phyloP scores from a whole-genome alignment of 2,329 filamentous ascomycete species.

The Stemphylium beticola region DNA sequence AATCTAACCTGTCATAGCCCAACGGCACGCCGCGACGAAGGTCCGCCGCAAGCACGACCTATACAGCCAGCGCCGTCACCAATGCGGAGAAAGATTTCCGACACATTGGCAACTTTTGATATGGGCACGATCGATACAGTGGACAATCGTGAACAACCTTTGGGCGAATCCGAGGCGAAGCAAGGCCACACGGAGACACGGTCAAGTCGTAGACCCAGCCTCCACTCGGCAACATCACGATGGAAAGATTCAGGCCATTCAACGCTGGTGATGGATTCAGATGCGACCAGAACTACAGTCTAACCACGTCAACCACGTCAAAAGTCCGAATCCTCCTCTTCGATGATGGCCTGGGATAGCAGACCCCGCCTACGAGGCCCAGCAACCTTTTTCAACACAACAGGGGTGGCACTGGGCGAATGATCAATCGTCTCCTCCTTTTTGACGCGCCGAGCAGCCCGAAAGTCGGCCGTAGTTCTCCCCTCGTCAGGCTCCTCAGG shows the following conservation, averaged over 20 bases:
- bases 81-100: background rate
- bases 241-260: constrained; percentile 10
- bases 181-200: background rate
- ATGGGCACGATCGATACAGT: background rate
- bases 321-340: constrained; percentile 68
- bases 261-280: background rate
- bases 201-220: background rate
- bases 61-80: background rate
- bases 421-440: constrained; percentile 25
- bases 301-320: constrained; percentile 26
- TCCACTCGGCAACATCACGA: background rate
- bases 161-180: background rate
- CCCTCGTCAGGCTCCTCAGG: constrained; percentile 12
- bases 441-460: constrained; percentile 36
- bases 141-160: background rate
- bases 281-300: background rate
- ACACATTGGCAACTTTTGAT: background rate
- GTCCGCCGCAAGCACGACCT: background rate
- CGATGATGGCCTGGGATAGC: constrained; percentile 71
- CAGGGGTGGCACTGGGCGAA: constrained; percentile 21
- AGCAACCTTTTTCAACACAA: constrained; percentile 40
- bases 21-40: background rate
- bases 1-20: background rate
- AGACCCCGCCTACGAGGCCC: constrained; percentile 53
- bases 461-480: constrained; percentile 40